Base-by-base conservation (phyloP, 345 rosid species). In the Salix dunnii region DNA sequence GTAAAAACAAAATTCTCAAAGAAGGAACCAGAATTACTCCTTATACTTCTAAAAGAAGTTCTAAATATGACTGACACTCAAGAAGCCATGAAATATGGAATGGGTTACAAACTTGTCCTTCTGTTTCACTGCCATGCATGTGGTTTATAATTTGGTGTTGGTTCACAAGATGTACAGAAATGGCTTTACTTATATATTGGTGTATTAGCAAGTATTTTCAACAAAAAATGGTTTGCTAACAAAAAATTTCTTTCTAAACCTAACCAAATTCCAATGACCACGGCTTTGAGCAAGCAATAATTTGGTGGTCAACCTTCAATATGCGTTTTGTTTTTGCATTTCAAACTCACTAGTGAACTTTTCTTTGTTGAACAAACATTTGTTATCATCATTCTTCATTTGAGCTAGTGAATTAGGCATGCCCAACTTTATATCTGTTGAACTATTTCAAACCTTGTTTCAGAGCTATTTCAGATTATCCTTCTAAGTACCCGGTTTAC, bases 11-110 rank as follows among this genome's bases (percentile, higher is more conserved):
- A 87, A 80, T 84, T 96, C 67, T 85, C 94, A 28, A 84, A 79
- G 51, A 89, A 87, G 86, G 94, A 90, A 84, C 98, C 96, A 16
- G 91, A 96, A 83, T 75, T 92, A 72, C 86, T 93, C 76, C 81
- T 87, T 71, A 81, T 79, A 78, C 92, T 92, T 82, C 91, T 92
- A 30, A 86, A 90, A 79, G 86, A 86, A 79, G 85, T 86, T 67
- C 84, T 93, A 70, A 85, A 90, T 76, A 82, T 77, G 85, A 86
- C 92, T 40, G 89, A 80, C 79, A 75, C 76, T 53, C 81, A 77
- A 53, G 91, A 88, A 81, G 81, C 70, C 71, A 80, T 70, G 77
- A 87, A 81, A 74, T 81, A 46, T 80, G 88, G 79, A 78, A 79
- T 69, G 0, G 95, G 98, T 94, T 68, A 25, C 49, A 20, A 33